Evolutionary conservation across 1,284 basidiomycete genomes (phyloP), one percentile per base, ranked within the genome.

Genomic region (Moniliella sp.): DNA sequence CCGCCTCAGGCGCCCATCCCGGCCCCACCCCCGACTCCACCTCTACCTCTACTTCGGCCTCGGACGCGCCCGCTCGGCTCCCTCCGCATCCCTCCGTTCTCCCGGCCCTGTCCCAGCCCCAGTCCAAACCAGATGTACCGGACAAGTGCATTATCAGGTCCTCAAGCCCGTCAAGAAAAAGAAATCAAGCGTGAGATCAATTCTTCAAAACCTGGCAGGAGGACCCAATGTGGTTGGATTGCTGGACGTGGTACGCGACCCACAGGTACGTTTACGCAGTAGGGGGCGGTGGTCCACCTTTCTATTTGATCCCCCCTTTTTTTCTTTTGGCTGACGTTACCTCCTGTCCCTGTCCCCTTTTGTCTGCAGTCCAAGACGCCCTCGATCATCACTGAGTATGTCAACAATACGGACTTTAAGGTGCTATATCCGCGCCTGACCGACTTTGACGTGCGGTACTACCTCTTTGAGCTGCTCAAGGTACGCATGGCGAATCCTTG

Each of bases 111-210:
- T n/a, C n/a, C n/a, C n/a, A n/a, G n/a, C n/a, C n/a, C n/a, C n/a
- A n/a, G n/a, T n/a, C n/a, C n/a, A n/a, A n/a, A n/a, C n/a, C n/a
- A n/a, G n/a, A n/a, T n/a, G n/a, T n/a, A n/a, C n/a, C n/a, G n/a
- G n/a, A n/a, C n/a, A n/a, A n/a, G n/a, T n/a, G n/a, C n/a, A n/a
- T n/a, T n/a, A n/a, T n/a, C 94, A 97, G 64, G 86, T 93, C 31
- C 69, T 97, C 44, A 97, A 97, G 65, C 91, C 91, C 1, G 88
- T 97, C 31, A 94, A 94, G 71, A 94, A 94, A 73, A 97, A 97
- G 69, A 94, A 97, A 65, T 94, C 94, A 69, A 73, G 88, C 42
- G 88, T 97, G 66, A 93, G 97, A 65, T 94, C 94, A 69, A 93
- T 97, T 50, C 65, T 97, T 21, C 84, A 88, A 63, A 94, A 94